A percentile compares a stretch with the other conserved stretches of the same genome.
These are phyloP conservation scores for Wickerhamiella spandovensis DNA, from an alignment of 805 yeast species.

Conservation along the genomic window DNA sequence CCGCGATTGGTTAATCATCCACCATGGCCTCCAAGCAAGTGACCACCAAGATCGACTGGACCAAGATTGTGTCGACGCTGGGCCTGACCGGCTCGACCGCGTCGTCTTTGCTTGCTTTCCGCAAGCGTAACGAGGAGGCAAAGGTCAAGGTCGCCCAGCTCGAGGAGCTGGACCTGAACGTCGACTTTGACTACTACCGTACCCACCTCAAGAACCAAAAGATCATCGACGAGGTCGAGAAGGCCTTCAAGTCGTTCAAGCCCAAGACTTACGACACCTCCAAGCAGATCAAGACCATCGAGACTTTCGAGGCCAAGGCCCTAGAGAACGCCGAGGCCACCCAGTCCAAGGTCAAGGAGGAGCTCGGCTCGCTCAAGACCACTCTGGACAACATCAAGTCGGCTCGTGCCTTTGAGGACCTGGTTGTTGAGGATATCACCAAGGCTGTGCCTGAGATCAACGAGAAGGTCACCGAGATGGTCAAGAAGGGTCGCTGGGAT, in stretches of 20 bases:
- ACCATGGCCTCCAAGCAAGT: slow-evolving; percentile 24
- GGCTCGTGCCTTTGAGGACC: slow-evolving; percentile 95
- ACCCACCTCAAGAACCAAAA: slow-evolving; percentile 66
- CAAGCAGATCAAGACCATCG: slow-evolving; percentile 82
- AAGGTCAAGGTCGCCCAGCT: slow-evolving; percentile 65
- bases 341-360: slow-evolving; percentile 75
- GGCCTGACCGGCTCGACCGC: slow-evolving; percentile 93
- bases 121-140: slow-evolving; percentile 98
- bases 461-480: slow-evolving; percentile 88
- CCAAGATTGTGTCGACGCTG: slow-evolving; percentile 71
- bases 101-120: slow-evolving; percentile 74
- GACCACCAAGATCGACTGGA: slow-evolving; percentile 88
- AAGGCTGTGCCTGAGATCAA: slow-evolving; percentile 97
- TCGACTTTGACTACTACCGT: slow-evolving; percentile 75
- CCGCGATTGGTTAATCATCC: slow-evolving; percentile 6
- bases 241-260: slow-evolving; percentile 59
- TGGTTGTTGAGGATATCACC: slow-evolving; percentile 88
- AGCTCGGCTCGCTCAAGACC: slow-evolving; percentile 70
- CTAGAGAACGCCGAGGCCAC: slow-evolving; percentile 89
- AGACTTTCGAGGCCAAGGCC: slow-evolving; percentile 89
- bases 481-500: slow-evolving; percentile 92
- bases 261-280: slow-evolving; percentile 78
- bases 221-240: slow-evolving; percentile 69
- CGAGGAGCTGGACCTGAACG: slow-evolving; percentile 55
- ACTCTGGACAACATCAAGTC: slow-evolving; percentile 88